phyloP scores from a whole-genome alignment of 2,329 filamentous ascomycete species.

The Phyllosticta citriasiana region DNA sequence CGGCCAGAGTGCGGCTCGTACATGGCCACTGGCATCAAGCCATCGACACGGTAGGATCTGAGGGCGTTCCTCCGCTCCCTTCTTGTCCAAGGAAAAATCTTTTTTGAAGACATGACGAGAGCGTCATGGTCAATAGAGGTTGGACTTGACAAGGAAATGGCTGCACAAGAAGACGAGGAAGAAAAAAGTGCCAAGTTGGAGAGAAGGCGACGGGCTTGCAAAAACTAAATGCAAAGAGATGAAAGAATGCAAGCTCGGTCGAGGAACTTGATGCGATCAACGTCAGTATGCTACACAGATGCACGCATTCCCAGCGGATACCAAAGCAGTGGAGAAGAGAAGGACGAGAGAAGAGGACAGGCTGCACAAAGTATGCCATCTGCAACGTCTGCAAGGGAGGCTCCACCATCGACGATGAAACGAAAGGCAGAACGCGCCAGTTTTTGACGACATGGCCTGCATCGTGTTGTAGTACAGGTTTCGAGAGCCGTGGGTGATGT shows the following conservation, averaged over 20 bases:
- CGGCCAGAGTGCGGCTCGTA: conserved; percentile 1
- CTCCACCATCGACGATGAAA: conserved; percentile 3
- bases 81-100: conserved; percentile 36
- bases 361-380: not conserved
- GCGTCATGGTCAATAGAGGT: not conserved
- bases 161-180: not conserved
- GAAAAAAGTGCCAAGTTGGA: not conserved
- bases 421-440: not conserved
- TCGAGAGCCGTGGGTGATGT: not conserved
- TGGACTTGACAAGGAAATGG: not conserved
- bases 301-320: not conserved
- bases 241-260: conserved; percentile 1
- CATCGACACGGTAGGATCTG: conserved; percentile 27
- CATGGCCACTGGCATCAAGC: conserved; percentile 27
- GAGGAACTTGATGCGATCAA: not conserved
- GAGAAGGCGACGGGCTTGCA: not conserved
- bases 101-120: conserved; percentile 27
- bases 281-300: not conserved
- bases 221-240: not conserved
- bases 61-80: conserved; percentile 23
- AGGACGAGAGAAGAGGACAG: not conserved
- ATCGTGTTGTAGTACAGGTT: not conserved
- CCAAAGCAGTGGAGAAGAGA: not conserved
- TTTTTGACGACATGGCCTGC: not conserved
- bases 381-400: conserved; percentile 5